phyloP scores from a whole-genome alignment of 148 eudicot genomes.

The Agrostemma githago region DNA sequence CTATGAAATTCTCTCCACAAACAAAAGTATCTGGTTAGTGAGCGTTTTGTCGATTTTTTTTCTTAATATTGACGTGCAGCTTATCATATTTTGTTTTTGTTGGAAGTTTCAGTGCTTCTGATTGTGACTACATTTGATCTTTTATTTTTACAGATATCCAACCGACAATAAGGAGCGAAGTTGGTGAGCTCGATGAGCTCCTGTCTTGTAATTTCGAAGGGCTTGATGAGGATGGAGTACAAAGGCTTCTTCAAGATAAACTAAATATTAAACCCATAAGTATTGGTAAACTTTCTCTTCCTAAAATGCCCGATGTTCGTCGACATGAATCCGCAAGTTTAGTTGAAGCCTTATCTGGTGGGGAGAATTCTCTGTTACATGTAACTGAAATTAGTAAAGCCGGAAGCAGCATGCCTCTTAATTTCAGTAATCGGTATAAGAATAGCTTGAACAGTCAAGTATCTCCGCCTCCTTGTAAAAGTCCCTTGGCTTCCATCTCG shows the following conservation, averaged over 20 bases:
- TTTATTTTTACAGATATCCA: slow-evolving; percentile 31
- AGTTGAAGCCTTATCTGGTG: slow-evolving; percentile 21
- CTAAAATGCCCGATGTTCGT: slow-evolving; percentile 34
- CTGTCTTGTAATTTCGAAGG: slow-evolving; percentile 36
- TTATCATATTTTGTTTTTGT: neutral
- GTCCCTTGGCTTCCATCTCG: slow-evolving; percentile 58
- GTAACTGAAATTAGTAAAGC: slow-evolving; percentile 30
- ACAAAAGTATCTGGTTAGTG: slow-evolving; percentile 40
- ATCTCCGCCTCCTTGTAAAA: slow-evolving; percentile 44
- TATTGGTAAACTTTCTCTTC: slow-evolving; percentile 37
- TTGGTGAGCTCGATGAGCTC: slow-evolving; percentile 42
- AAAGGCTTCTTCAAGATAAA: slow-evolving; percentile 45
- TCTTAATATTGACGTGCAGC: neutral
- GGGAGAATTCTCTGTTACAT: slow-evolving; percentile 25
- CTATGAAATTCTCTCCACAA: slow-evolving; percentile 19
- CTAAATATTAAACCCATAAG: slow-evolving; percentile 53
- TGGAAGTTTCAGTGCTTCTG: slow-evolving; percentile 6
- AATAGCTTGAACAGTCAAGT: slow-evolving; percentile 24
- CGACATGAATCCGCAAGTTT: slow-evolving; percentile 26
- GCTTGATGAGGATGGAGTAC: slow-evolving; percentile 41
- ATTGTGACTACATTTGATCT: slow-evolving; percentile 15
- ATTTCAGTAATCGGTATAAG: slow-evolving; percentile 16
- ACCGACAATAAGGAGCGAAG: slow-evolving; percentile 20
- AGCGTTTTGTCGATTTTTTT: neutral
- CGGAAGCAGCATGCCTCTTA: slow-evolving; percentile 26